These are phyloP conservation scores for Claviceps humidiphila DNA, from an alignment of 2,329 filamentous ascomycete genomes.

Conservation along the genomic window DNA sequence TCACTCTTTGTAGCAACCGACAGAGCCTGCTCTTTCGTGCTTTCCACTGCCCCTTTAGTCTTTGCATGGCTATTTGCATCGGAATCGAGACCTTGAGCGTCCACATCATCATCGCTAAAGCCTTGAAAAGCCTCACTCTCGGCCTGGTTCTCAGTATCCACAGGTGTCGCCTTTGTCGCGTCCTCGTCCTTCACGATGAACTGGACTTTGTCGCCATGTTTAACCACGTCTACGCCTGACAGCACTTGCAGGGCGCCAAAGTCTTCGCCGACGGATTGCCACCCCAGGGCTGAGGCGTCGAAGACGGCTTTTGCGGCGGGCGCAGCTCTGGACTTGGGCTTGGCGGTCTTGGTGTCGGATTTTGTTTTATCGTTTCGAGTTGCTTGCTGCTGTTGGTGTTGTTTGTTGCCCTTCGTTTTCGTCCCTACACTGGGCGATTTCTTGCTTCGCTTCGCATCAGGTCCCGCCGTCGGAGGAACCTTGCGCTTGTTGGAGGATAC, in stretches of 20 bases:
- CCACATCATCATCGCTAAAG: slow-evolving; percentile 39
- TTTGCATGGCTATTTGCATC: slow-evolving; percentile 19
- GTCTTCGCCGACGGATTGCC: slow-evolving; percentile 76
- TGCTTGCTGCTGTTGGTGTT: background rate
- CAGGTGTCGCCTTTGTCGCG: slow-evolving; percentile 7
- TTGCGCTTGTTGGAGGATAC: slow-evolving; percentile 25
- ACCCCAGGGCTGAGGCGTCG: slow-evolving; percentile 36
- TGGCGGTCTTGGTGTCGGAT: background rate
- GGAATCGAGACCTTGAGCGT: slow-evolving; percentile 19
- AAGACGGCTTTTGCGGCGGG: slow-evolving; percentile 19
- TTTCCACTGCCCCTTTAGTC: slow-evolving; percentile 17
- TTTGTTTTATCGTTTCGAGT: background rate
- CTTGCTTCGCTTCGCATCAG: slow-evolving; percentile 25
- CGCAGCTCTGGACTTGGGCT: slow-evolving; percentile 6
- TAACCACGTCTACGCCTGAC: slow-evolving; percentile 77
- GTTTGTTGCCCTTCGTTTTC: background rate
- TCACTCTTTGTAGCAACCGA: background rate
- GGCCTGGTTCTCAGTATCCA: slow-evolving; percentile 11
- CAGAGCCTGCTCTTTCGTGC: slow-evolving; percentile 1
- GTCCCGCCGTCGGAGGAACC: slow-evolving; percentile 18
- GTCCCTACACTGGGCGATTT: slow-evolving; percentile 8
- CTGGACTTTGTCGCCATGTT: slow-evolving; percentile 43
- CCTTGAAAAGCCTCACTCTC: slow-evolving; percentile 50
- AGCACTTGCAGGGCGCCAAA: slow-evolving; percentile 90
- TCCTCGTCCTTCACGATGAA: slow-evolving; percentile 32